Evolutionary conservation across 305 asterid species (phyloP), one percentile per base, ranked within the genome.

Genomic region (Fraxinus nigra): DNA sequence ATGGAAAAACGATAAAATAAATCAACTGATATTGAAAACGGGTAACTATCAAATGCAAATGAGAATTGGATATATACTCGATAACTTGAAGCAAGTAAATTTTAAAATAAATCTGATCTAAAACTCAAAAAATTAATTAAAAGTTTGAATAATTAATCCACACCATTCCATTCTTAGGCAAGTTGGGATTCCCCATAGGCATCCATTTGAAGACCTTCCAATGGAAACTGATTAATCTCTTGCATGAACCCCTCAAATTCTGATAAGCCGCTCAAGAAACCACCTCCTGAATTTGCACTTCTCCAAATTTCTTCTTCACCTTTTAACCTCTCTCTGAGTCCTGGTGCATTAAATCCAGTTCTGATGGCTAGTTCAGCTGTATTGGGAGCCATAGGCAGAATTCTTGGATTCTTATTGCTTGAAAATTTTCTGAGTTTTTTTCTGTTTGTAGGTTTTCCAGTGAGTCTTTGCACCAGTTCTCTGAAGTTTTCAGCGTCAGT

Each of bases 241-340:
- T 90, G 92, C 94, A 92, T 87, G 85, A 95, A 92, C 0, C 92
- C 97, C 75, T 89, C 96, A 61, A 85, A 84, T 67, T 86, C 73
- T 3, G 79, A 73, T 89, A 94, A 92, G 28, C 89, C 93, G 38
- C 94, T 91, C 87, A 93, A 87, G 77, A 91, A 95, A 0, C 97
- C 95, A 35, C 89, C 97, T 0, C 92, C 97, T 0, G 93, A 89
- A 81, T 93, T 84, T 1, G 93, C 95, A 72, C 83, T 85, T 0
- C 86, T 85, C 96, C 97, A 91, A 7, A 92, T 92, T 67, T 95
- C 97, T 56, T 94, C 98, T 82, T 93, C 98, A 2, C 89, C 98
- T 22, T 91, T 92, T 1, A 90, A 82, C 82, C 85, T 92, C 82
- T 91, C 93, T 82, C 89, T 83, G 2, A 85, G 78, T 67, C 35